Percentiles rank a stretch among this genome's conserved stretches.
phyloP scores from a whole-genome alignment of 2,329 filamentous ascomycete genomes.

The Ophiostoma sp. region DNA sequence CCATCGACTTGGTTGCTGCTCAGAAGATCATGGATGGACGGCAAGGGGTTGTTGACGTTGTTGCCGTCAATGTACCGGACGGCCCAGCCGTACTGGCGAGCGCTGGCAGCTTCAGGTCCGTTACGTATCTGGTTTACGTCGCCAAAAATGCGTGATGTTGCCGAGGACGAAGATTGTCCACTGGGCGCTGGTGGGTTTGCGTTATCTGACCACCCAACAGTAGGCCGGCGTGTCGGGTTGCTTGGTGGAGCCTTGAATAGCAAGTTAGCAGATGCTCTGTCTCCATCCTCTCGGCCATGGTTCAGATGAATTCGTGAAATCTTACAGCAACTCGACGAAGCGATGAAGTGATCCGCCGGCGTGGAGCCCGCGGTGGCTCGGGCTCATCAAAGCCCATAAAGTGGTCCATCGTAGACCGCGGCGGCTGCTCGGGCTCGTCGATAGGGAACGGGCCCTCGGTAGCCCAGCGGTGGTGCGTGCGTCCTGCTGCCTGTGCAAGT shows the following conservation, averaged over 20 bases:
- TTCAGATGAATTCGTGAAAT: background rate
- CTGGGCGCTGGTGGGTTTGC: constrained; percentile 10
- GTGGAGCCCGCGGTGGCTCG: background rate
- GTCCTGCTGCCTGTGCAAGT: constrained; percentile 6
- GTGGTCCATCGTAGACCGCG: background rate
- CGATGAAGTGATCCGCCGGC: constrained; percentile 10
- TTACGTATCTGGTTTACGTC: constrained; percentile 16
- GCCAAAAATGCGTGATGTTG: constrained; percentile 20
- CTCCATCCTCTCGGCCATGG: background rate
- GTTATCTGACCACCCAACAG: constrained; percentile 20
- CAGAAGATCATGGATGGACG: background rate
- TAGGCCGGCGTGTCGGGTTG: constrained; percentile 15
- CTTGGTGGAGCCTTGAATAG: background rate
- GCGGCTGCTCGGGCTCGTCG: constrained; percentile 9
- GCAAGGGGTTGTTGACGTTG: constrained; percentile 5
- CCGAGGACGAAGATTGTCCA: background rate
- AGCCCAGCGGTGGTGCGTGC: background rate
- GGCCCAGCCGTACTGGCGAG: constrained; percentile 12
- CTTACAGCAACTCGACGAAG: constrained; percentile 21
- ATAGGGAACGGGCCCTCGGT: constrained; percentile 6
- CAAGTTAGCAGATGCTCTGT: constrained; percentile 8
- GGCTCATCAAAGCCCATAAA: constrained; percentile 14
- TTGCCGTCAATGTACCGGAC: constrained; percentile 17
- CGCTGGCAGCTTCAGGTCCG: background rate
- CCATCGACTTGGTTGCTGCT: constrained; percentile 51